These are phyloP conservation scores for Pseudopithomyces maydicus DNA, from an alignment of 2,329 filamentous ascomycete genomes.

Conservation along the genomic window DNA sequence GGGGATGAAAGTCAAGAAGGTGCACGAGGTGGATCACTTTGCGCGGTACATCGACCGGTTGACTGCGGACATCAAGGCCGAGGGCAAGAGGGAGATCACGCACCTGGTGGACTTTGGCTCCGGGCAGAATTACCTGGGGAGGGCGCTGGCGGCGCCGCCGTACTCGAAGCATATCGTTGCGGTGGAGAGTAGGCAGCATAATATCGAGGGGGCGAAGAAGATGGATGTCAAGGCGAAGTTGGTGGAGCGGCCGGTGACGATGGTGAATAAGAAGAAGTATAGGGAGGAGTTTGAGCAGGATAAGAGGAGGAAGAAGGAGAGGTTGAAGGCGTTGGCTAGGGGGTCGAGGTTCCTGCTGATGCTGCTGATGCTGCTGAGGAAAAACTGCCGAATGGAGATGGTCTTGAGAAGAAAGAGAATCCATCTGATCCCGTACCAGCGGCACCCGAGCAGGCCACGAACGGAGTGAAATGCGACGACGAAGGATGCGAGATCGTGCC, in stretches of 20 bases:
- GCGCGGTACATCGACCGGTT: conserved; percentile 81
- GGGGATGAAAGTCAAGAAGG: conserved; percentile 96
- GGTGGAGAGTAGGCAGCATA: conserved; percentile 84
- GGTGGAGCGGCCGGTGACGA: conserved; percentile 71
- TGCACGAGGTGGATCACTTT: conserved; percentile 91
- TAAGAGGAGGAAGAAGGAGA: conserved; percentile 42
- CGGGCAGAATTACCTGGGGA: conserved; percentile 93
- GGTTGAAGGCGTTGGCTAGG: not conserved
- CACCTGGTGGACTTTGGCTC: conserved; percentile 96
- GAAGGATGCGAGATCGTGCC: conserved; percentile 16
- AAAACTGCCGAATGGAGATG: not conserved
- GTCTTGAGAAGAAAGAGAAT: not conserved
- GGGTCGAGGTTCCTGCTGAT: not conserved
- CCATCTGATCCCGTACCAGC: not conserved
- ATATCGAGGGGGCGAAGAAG: conserved; percentile 81
- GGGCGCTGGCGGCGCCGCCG: conserved; percentile 81
- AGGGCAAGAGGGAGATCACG: conserved; percentile 60
- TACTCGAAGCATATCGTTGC: conserved; percentile 89
- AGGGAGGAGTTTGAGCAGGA: conserved; percentile 53
- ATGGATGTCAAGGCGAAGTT: conserved; percentile 85
- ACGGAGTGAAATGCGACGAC: conserved; percentile 14
- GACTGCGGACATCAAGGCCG: conserved; percentile 54
- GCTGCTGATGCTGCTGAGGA: not conserved
- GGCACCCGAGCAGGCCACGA: not conserved
- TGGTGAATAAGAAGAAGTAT: conserved; percentile 84